phyloP scores from a whole-genome alignment of 2,329 filamentous ascomycete species.

The Botryotinia narcissicola region DNA sequence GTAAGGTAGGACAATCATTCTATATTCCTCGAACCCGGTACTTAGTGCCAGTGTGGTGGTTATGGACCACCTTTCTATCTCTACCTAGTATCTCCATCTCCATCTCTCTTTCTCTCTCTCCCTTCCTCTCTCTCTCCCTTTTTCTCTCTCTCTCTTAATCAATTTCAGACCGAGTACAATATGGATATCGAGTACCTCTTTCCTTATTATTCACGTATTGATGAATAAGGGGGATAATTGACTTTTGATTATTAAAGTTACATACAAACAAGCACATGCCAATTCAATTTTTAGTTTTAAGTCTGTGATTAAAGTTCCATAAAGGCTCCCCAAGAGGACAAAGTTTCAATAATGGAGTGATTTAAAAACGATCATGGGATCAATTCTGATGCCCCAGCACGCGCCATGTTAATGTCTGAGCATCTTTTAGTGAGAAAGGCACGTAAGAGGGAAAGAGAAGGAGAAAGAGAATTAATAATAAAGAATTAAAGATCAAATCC shows the following conservation, averaged over 20 bases:
- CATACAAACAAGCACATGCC: not conserved
- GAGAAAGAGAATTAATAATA: not conserved
- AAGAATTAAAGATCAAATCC: not conserved
- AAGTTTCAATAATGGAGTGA: conserved; percentile 5
- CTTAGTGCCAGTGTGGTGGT: not conserved
- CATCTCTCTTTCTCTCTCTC: not conserved
- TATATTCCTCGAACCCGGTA: not conserved
- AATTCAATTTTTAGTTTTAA: not conserved
- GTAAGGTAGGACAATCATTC: not conserved
- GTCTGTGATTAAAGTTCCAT: not conserved
- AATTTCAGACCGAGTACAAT: not conserved
- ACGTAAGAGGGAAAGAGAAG: not conserved
- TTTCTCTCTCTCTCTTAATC: not conserved
- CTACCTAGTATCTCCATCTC: too few species aligned
- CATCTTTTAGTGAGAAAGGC: not conserved
- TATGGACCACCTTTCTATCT: not conserved
- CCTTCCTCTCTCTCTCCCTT: not conserved
- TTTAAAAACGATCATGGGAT: conserved; percentile 20
- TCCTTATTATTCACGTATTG: not conserved
- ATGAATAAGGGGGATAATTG: not conserved
- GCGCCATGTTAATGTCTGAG: conserved; percentile 13
- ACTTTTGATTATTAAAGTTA: not conserved
- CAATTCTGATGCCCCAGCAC: conserved; percentile 14
- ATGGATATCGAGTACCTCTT: not conserved
- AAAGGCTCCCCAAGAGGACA: not conserved